Conservation (phyloP, 345 rosid species). For the Cardamine resedifolia region DNA sequence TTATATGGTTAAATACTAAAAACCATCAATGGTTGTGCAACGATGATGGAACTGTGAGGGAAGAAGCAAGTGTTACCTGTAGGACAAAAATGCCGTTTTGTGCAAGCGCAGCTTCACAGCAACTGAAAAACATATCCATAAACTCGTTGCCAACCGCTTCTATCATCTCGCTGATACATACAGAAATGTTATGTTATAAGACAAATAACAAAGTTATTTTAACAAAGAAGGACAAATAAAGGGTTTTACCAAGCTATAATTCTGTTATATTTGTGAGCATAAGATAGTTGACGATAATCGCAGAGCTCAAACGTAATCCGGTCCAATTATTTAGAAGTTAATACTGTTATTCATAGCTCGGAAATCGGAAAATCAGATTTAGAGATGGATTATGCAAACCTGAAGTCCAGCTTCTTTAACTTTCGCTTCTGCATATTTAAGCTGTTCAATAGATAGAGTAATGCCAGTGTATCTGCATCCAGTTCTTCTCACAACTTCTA, state of each 20-base stretch:
- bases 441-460: conserved; percentile 69
- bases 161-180: conserved; percentile 71
- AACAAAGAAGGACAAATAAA: neutral
- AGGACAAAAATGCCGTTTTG: conserved; percentile 66
- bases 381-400: conserved; percentile 41
- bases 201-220: neutral
- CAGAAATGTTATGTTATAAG: neutral
- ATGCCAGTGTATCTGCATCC: conserved; percentile 88
- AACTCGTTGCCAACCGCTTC: conserved; percentile 83
- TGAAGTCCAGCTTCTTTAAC: conserved; percentile 82
- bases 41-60: neutral
- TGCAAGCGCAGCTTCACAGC: conserved; percentile 68
- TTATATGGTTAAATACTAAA: too few species aligned
- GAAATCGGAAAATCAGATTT: neutral
- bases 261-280: conserved; percentile 56
- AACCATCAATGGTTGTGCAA: too few species aligned
- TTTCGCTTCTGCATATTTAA: conserved; percentile 60
- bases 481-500: conserved; percentile 74
- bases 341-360: neutral
- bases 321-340: conserved; percentile 41
- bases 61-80: conserved; percentile 47
- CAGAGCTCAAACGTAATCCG: conserved; percentile 55
- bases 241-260: conserved; percentile 66
- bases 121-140: conserved; percentile 69
- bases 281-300: conserved; percentile 68